phyloP scores from a whole-genome alignment of 139 green algal species.

The Gonium pectorale region DNA sequence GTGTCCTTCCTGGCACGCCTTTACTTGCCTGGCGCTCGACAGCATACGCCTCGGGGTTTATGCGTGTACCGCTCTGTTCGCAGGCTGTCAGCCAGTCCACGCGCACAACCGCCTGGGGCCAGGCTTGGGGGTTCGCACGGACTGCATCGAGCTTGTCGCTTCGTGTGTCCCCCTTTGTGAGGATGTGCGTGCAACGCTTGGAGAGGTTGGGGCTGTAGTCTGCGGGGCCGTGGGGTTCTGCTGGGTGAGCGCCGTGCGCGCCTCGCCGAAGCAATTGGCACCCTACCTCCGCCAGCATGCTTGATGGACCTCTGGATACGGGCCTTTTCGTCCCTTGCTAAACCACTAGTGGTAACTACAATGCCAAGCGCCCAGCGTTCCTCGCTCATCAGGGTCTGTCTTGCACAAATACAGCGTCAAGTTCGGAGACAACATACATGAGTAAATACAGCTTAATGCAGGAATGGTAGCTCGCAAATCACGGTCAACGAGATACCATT shows the following conservation, averaged over 20 bases:
- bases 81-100: slow-evolving; percentile 13
- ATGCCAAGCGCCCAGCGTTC: slow-evolving; percentile 25
- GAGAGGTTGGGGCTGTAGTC: slow-evolving; percentile 40
- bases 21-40: background rate
- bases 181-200: slow-evolving; percentile 16
- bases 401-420: no score
- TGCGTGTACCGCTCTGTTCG: background rate
- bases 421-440: no score
- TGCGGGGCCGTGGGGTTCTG: background rate
- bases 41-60: background rate
- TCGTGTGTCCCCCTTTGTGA: background rate
- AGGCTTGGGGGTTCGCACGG: background rate
- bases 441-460: no score
- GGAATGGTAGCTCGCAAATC: no score
- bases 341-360: slow-evolving; percentile 15
- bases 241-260: background rate
- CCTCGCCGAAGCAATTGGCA: no score
- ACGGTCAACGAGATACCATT: no score
- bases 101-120: background rate
- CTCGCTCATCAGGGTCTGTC: no score
- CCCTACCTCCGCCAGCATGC: slow-evolving; percentile 10
- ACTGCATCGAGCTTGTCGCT: slow-evolving; percentile 23
- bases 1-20: no score
- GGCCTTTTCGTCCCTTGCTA: background rate
- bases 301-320: background rate